Conservation (phyloP, 805 yeast species). For the Yamadazyma paraphyllophila region DNA sequence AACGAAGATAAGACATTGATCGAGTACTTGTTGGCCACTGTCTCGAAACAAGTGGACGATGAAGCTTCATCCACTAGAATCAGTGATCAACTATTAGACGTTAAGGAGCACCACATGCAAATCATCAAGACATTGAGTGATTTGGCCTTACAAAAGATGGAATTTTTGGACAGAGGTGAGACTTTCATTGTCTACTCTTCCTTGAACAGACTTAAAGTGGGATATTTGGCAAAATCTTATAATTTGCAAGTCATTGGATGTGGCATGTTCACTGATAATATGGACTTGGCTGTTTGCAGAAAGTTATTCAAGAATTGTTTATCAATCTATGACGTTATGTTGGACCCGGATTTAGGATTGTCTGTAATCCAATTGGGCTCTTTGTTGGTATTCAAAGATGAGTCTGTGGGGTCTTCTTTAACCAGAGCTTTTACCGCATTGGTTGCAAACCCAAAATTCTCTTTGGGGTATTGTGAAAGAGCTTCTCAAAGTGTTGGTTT, state of each 20-base stretch:
- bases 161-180: conserved; percentile 55
- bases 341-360: conserved; percentile 51
- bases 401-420: conserved; percentile 35
- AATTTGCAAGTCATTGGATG: conserved; percentile 62
- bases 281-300: conserved; percentile 43
- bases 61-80: conserved; percentile 6
- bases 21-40: conserved; percentile 26
- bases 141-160: conserved; percentile 39
- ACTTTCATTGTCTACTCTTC: conserved; percentile 54
- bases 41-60: conserved; percentile 20
- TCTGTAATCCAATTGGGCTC: conserved; percentile 57
- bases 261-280: conserved; percentile 47
- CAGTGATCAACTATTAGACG: conserved; percentile 14
- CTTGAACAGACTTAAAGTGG: conserved; percentile 45
- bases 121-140: conserved; percentile 29
- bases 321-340: conserved; percentile 50
- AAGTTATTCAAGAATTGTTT: conserved; percentile 51
- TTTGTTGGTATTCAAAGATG: conserved; percentile 45
- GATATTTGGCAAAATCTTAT: conserved; percentile 52
- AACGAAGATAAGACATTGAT: conserved; percentile 24
- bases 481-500: conserved; percentile 60
- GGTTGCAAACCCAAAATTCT: conserved; percentile 54
- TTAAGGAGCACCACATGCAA: conserved; percentile 24
- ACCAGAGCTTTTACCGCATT: conserved; percentile 49
- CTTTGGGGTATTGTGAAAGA: conserved; percentile 44